Conservation (phyloP, 2,329 filamentous ascomycete genomes). For the Ophiostoma sp. region DNA sequence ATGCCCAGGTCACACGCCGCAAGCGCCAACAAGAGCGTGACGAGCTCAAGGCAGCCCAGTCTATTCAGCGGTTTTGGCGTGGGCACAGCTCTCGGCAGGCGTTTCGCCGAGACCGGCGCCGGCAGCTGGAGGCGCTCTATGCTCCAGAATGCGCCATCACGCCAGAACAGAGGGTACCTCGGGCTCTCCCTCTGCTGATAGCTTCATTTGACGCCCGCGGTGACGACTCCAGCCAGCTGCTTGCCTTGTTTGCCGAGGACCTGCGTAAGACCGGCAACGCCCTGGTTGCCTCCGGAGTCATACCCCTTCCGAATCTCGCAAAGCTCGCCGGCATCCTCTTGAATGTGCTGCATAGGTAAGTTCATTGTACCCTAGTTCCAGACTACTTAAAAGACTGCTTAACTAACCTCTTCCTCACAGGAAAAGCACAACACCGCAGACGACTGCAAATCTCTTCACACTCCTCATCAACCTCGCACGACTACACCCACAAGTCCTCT, state of each 20-base stretch:
- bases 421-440: neutral
- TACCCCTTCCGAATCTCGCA: constrained; percentile 33
- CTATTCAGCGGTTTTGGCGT: constrained; percentile 77
- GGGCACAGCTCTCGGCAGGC: constrained; percentile 60
- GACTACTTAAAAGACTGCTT: too few species aligned
- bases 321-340: constrained; percentile 38
- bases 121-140: constrained; percentile 58
- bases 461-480: constrained; percentile 25
- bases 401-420: too few species aligned
- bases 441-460: constrained; percentile 9
- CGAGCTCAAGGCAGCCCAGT: constrained; percentile 64
- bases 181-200: constrained; percentile 45
- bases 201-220: constrained; percentile 44
- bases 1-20: constrained; percentile 80
- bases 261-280: constrained; percentile 36
- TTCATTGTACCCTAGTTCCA: too few species aligned
- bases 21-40: constrained; percentile 76
- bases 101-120: constrained; percentile 53
- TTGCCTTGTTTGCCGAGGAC: constrained; percentile 44
- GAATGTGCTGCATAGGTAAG: neutral
- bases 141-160: constrained; percentile 32
- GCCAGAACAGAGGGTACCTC: constrained; percentile 35
- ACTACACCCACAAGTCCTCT: constrained; percentile 22
- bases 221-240: constrained; percentile 45
- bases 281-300: constrained; percentile 33